Conservation (phyloP, 257 asterid genomes). For the Nicotiana paniculata region DNA sequence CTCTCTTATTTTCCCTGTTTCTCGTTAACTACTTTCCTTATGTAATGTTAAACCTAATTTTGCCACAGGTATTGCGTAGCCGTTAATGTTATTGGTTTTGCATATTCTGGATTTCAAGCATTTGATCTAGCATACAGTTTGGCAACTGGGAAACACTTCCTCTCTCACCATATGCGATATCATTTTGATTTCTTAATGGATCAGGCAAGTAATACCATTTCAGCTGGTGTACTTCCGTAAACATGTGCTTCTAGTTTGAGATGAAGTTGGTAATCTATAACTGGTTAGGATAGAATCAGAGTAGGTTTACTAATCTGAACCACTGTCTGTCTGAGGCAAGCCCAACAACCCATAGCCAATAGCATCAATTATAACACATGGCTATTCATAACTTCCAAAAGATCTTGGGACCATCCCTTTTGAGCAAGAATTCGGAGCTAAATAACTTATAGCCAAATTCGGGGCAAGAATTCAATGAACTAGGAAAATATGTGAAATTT, state of each 20-base stretch:
- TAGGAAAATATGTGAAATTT: neutral
- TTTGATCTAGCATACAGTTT: conserved; percentile 43
- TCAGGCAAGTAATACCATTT: conserved; percentile 51
- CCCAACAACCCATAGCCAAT: neutral
- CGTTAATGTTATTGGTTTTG: conserved; percentile 68
- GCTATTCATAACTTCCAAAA: neutral
- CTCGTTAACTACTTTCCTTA: neutral
- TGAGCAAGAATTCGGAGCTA: neutral
- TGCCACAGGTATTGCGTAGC: conserved; percentile 57
- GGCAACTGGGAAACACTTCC: conserved; percentile 51
- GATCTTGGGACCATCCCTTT: neutral
- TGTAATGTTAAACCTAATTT: neutral
- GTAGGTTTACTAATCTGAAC: neutral
- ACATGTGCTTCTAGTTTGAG: neutral
- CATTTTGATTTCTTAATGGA: conserved; percentile 69
- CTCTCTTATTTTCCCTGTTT: neutral
- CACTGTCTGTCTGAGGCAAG: neutral
- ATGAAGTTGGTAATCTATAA: neutral
- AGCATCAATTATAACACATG: neutral
- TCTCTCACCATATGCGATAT: conserved; percentile 43
- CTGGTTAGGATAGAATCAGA: neutral
- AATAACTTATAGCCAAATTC: neutral
- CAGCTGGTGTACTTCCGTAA: neutral
- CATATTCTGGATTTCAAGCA: conserved; percentile 70
- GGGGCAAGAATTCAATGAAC: neutral